A percentile compares a stretch with the other conserved stretches of the same genome.
These are phyloP conservation scores for Pleurostoma richardsiae DNA, from an alignment of 2,329 filamentous ascomycete genomes.

Conservation along the genomic window DNA sequence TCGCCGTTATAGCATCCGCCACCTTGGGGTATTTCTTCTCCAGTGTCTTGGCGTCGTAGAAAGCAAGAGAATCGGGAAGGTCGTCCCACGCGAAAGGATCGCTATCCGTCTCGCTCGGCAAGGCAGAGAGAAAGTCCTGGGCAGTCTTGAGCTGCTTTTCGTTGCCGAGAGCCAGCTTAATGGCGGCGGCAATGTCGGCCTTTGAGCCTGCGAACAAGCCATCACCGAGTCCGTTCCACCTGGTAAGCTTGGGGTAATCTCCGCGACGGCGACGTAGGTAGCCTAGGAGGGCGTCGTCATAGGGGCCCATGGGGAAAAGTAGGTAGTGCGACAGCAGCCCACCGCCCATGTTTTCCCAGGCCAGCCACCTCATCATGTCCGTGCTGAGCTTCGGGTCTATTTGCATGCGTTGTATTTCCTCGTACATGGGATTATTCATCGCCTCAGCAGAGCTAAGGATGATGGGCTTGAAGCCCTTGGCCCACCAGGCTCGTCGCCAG, in stretches of 20 bases:
- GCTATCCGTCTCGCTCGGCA: conserved; percentile 30
- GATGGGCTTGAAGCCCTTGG: conserved; percentile 81
- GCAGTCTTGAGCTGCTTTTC: conserved; percentile 38
- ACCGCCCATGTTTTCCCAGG: conserved; percentile 86
- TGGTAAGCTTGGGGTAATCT: conserved; percentile 67
- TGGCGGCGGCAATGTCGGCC: conserved; percentile 55
- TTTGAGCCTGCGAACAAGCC: conserved; percentile 71
- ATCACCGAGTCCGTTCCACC: conserved; percentile 66
- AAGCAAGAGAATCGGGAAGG: conserved; percentile 64
- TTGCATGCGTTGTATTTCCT: conserved; percentile 57
- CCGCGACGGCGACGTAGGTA: conserved; percentile 72
- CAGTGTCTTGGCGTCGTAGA: conserved; percentile 65
- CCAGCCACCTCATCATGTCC: conserved; percentile 80
- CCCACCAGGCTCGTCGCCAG: conserved; percentile 95
- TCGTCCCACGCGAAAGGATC: conserved; percentile 59
- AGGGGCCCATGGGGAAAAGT: conserved; percentile 77
- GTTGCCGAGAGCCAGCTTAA: conserved; percentile 53
- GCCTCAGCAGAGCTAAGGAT: conserved; percentile 78
- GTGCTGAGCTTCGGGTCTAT: conserved; percentile 57
- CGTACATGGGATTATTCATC: conserved; percentile 74
- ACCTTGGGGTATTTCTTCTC: conserved; percentile 63
- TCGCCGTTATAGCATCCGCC: conserved; percentile 53
- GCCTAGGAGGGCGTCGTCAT: conserved; percentile 65
- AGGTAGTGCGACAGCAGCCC: conserved; percentile 76
- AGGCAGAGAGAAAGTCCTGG: conserved; percentile 58